Conservation (phyloP, 768 basidiomycete genomes). For the Auricularia cornea region DNA sequence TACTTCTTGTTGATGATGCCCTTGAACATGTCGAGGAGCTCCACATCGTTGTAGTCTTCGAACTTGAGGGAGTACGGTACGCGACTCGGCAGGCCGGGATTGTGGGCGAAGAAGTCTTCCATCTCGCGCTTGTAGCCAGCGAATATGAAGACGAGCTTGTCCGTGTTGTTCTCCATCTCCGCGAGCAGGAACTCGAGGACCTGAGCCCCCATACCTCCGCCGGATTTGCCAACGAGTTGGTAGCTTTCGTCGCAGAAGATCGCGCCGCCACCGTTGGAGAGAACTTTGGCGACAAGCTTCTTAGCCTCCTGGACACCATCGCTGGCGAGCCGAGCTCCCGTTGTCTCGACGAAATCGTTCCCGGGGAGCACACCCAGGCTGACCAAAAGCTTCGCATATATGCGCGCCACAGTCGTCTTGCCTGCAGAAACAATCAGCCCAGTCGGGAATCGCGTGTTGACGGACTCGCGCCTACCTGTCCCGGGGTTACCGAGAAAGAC, state of each 20-base stretch:
- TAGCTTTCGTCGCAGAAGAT: constrained; percentile 71
- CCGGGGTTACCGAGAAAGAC: constrained; percentile 64
- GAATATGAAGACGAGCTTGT: constrained; percentile 56
- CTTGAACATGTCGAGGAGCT: constrained; percentile 49
- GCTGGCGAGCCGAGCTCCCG: constrained; percentile 48
- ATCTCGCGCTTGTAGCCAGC: constrained; percentile 66
- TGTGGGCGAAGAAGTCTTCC: constrained; percentile 73
- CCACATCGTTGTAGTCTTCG: constrained; percentile 49
- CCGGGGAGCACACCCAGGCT: constrained; percentile 49
- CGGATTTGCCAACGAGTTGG: constrained; percentile 37
- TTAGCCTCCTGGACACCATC: constrained; percentile 48
- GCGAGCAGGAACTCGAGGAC: constrained; percentile 64
- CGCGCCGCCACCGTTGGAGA: constrained; percentile 50
- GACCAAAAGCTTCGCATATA: constrained; percentile 53
- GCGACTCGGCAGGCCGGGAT: constrained; percentile 61
- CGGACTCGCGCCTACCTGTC: constrained; percentile 44
- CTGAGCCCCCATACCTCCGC: constrained; percentile 31
- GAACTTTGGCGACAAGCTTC: constrained; percentile 38
- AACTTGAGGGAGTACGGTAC: constrained; percentile 55
- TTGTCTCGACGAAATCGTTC: constrained; percentile 49
- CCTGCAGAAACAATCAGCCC: constrained; percentile 28
- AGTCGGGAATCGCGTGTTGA: neutral
- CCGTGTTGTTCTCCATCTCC: constrained; percentile 66
- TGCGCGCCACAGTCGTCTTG: constrained; percentile 61
- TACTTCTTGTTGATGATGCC: constrained; percentile 39